A percentile compares a stretch with the other conserved stretches of the same genome.
Conservation (phyloP, 768 basidiomycete genomes). For the Suillus alpinus region DNA sequence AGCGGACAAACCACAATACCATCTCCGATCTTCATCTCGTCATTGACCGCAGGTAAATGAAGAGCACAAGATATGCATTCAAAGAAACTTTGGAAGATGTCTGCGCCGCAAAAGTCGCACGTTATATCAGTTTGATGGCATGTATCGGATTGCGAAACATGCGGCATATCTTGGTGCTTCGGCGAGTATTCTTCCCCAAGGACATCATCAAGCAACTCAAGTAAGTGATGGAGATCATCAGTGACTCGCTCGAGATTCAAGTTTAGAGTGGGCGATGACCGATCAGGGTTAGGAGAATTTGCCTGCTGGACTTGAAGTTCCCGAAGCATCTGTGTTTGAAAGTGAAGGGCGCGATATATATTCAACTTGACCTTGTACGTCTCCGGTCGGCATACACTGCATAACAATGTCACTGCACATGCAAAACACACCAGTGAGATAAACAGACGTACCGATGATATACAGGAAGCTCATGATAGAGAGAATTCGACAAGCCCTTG, state of each 20-base stretch:
- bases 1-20: constrained; percentile 59
- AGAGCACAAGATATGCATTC: constrained; percentile 55
- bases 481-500: constrained; percentile 53
- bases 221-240: constrained; percentile 33
- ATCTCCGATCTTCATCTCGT: constrained; percentile 32
- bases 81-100: constrained; percentile 81
- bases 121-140: constrained; percentile 30
- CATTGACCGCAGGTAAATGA: constrained; percentile 8
- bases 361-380: constrained; percentile 72
- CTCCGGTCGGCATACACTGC: constrained; percentile 77
- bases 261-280: not conserved
- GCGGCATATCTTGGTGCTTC: constrained; percentile 24
- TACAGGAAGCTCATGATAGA: constrained; percentile 73
- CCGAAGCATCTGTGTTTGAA: constrained; percentile 23
- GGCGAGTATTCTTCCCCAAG: constrained; percentile 44
- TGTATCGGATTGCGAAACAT: constrained; percentile 24
- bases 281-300: not conserved
- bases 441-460: constrained; percentile 60
- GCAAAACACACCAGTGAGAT: not conserved
- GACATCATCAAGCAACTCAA: constrained; percentile 46
- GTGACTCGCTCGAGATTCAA: constrained; percentile 1
- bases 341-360: constrained; percentile 52
- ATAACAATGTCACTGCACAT: not conserved
- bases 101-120: constrained; percentile 81
- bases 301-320: constrained; percentile 5